Percentiles rank a stretch among this genome's conserved stretches.
These are phyloP conservation scores for Hyphopichia fennica DNA, from an alignment of 1,139 yeast genomes.

Conservation along the genomic window DNA sequence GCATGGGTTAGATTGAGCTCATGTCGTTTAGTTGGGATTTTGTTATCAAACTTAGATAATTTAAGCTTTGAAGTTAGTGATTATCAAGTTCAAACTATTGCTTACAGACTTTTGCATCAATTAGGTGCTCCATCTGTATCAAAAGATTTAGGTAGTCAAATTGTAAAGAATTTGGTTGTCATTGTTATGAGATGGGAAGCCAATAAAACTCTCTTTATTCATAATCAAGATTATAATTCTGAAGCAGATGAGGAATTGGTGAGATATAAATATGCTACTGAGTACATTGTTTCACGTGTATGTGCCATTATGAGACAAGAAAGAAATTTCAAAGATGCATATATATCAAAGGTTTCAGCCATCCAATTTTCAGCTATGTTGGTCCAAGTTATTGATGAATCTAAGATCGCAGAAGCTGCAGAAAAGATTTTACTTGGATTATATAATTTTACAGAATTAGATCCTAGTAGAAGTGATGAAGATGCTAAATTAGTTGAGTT, in stretches of 20 bases:
- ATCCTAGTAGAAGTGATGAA: constrained; percentile 40
- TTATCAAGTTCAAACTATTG: constrained; percentile 60
- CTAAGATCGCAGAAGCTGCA: constrained; percentile 36
- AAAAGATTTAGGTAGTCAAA: constrained; percentile 63
- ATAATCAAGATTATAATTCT: constrained; percentile 18
- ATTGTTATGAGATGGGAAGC: constrained; percentile 66
- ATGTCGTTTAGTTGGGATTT: constrained; percentile 56
- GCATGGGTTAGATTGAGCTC: constrained; percentile 84
- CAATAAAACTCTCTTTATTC: constrained; percentile 37
- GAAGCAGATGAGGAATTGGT: constrained; percentile 14
- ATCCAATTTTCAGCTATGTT: constrained; percentile 62
- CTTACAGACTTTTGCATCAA: constrained; percentile 71
- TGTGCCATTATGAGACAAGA: constrained; percentile 70
- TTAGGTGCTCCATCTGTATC: constrained; percentile 75
- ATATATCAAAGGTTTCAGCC: constrained; percentile 63
- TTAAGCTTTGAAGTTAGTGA: constrained; percentile 31
- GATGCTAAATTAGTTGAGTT: constrained; percentile 55
- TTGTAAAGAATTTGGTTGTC: constrained; percentile 65
- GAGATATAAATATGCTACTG: constrained; percentile 46
- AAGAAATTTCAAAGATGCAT: constrained; percentile 46
- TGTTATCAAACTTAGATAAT: constrained; percentile 44
- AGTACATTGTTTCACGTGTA: constrained; percentile 62
- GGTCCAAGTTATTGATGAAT: constrained; percentile 48
- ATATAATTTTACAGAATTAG: constrained; percentile 51
- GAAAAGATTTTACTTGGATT: constrained; percentile 61